A percentile compares a stretch with the other conserved stretches of the same genome.
Conservation (phyloP, 495 filamentous ascomycete genomes). For the Penicillium maclennaniae region DNA sequence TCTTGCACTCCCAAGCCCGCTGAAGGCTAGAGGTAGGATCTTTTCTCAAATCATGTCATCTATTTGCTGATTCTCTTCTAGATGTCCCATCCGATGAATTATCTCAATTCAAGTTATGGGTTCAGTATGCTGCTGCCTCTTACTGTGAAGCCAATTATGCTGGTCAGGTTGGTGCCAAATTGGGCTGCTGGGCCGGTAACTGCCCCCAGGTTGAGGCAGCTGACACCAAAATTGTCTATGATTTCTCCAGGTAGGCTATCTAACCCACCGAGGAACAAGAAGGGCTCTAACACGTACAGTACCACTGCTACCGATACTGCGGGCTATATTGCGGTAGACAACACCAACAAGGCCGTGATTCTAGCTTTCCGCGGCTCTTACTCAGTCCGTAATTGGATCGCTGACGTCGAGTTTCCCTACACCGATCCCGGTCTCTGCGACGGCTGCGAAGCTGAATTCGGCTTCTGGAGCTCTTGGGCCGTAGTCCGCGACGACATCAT, state of each 20-base stretch:
- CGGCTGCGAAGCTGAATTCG: slow-evolving; percentile 46
- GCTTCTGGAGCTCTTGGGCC: slow-evolving; percentile 53
- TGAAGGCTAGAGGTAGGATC: slow-evolving; percentile 18
- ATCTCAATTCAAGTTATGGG: slow-evolving; percentile 54
- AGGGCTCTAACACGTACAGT: slow-evolving; percentile 28
- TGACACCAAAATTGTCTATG: slow-evolving; percentile 48
- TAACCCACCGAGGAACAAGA: not conserved
- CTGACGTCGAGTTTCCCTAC: slow-evolving; percentile 46
- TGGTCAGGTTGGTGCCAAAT: slow-evolving; percentile 33
- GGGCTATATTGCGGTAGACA: slow-evolving; percentile 63
- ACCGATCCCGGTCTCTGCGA: slow-evolving; percentile 42
- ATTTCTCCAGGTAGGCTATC: slow-evolving; percentile 55
- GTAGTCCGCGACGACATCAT: slow-evolving; percentile 38
- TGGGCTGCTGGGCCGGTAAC: slow-evolving; percentile 50
- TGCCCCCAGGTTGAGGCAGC: slow-evolving; percentile 56
- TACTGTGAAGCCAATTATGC: slow-evolving; percentile 57
- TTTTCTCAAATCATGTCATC: not conserved
- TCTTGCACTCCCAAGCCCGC: slow-evolving; percentile 9
- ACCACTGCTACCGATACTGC: slow-evolving; percentile 54
- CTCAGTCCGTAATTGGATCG: slow-evolving; percentile 63
- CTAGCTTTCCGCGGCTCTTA: slow-evolving; percentile 62
- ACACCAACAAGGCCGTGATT: slow-evolving; percentile 54
- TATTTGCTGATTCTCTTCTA: slow-evolving; percentile 5
- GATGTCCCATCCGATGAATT: slow-evolving; percentile 35
- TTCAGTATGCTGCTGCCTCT: slow-evolving; percentile 63